Percentiles rank a stretch among this genome's conserved stretches.
Evolutionary conservation across 768 basidiomycete species (phyloP).

Genomic region (Chalciporus piperatus): DNA sequence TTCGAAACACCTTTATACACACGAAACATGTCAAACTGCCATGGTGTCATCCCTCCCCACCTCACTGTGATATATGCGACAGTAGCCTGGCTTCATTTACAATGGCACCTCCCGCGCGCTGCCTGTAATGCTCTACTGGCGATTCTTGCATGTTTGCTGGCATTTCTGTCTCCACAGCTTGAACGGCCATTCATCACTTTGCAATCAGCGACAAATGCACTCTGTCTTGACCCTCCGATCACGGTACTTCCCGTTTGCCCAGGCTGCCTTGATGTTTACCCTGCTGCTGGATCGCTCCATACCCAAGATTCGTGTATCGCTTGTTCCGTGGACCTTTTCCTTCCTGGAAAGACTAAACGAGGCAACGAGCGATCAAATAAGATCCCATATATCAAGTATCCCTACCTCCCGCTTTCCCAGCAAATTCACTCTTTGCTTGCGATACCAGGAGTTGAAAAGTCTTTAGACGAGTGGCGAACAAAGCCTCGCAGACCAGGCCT

Average conservation of each 20-base stretch:
- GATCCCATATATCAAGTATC: constrained; percentile 1
- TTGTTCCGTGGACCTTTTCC: neutral
- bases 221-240: neutral
- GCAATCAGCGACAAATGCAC: constrained; percentile 3
- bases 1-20: no score
- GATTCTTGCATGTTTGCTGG: constrained; percentile 5
- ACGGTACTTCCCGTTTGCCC: constrained; percentile 27
- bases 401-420: constrained; percentile 3
- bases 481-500: neutral
- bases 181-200: neutral
- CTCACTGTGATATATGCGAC: constrained; percentile 21
- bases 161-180: constrained; percentile 11
- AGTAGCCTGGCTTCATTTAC: constrained; percentile 26
- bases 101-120: constrained; percentile 25
- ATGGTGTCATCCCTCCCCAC: no score
- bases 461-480: neutral
- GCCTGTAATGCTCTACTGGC: constrained; percentile 25
- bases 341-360: no score
- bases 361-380: neutral
- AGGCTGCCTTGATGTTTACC: constrained; percentile 20
- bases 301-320: neutral
- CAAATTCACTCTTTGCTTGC: neutral
- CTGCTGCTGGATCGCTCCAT: neutral
- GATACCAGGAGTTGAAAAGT: neutral
- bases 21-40: no score